Evolutionary conservation across 345 rosid species (phyloP).

Genomic region (Syzygium oleosum): DNA sequence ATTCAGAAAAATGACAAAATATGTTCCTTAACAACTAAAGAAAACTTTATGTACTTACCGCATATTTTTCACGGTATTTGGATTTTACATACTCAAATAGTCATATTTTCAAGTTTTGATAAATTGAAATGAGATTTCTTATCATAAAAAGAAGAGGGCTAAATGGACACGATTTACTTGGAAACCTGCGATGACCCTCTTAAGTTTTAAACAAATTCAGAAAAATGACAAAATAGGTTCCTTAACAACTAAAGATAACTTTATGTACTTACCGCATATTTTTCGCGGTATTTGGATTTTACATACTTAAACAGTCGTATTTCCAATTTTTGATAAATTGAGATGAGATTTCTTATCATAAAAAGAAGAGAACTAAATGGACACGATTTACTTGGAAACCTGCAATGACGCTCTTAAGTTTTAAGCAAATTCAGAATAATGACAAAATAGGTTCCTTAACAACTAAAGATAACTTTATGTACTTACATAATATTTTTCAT

Average conservation of each 20-base stretch:
- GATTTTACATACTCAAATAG: no score
- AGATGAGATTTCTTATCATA: neutral
- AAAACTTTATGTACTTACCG: no score
- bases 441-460: neutral
- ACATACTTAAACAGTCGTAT: neutral
- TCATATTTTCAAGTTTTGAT: no score
- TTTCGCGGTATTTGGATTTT: neutral
- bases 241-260: neutral
- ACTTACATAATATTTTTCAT: neutral
- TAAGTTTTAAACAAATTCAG: neutral
- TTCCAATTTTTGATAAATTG: neutral
- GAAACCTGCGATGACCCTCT: no score
- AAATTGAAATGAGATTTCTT: no score
- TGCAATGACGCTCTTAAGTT: neutral
- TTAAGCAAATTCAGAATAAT: neutral
- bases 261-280: neutral
- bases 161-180: no score
- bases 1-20: no score
- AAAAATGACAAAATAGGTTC: no score
- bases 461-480: neutral
- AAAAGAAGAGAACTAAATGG: neutral
- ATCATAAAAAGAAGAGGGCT: no score
- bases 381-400: no score
- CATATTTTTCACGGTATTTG: no score
- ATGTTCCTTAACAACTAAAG: no score